Conservation (phyloP, 331 rosid genomes). For the Quercus tomentella region DNA sequence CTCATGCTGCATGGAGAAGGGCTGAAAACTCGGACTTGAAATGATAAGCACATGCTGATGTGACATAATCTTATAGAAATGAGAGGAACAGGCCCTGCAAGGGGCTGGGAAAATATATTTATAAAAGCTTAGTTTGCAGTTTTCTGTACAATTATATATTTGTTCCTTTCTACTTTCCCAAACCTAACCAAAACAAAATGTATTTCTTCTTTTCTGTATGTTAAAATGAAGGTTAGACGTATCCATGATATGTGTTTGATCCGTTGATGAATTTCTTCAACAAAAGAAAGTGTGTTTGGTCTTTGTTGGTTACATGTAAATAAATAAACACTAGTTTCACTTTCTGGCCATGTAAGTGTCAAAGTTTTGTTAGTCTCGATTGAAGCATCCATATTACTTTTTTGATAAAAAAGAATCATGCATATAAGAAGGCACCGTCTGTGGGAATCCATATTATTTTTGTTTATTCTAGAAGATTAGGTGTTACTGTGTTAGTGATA, state of each 20-base stretch:
- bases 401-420: too few species aligned
- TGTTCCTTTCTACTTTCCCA: too few species aligned
- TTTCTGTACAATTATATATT: background rate
- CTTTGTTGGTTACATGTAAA: too few species aligned
- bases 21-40: background rate
- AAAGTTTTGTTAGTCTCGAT: too few species aligned
- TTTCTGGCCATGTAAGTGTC: too few species aligned
- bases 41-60: background rate
- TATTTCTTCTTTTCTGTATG: background rate
- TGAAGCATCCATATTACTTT: background rate
- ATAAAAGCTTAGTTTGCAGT: background rate
- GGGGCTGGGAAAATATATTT: background rate
- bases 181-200: too few species aligned
- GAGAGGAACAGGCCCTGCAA: background rate
- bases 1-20: background rate
- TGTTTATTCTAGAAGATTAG: background rate
- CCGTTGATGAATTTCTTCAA: too few species aligned
- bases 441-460: background rate
- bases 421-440: too few species aligned
- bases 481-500: background rate
- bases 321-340: too few species aligned
- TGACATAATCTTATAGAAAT: background rate
- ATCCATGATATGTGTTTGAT: background rate
- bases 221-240: slow-evolving; percentile 2
- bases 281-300: too few species aligned